Percentiles rank a stretch among this genome's conserved stretches.
phyloP scores from a whole-genome alignment of 169 alveolate genomes.

The Plasmodium reichenowi region DNA sequence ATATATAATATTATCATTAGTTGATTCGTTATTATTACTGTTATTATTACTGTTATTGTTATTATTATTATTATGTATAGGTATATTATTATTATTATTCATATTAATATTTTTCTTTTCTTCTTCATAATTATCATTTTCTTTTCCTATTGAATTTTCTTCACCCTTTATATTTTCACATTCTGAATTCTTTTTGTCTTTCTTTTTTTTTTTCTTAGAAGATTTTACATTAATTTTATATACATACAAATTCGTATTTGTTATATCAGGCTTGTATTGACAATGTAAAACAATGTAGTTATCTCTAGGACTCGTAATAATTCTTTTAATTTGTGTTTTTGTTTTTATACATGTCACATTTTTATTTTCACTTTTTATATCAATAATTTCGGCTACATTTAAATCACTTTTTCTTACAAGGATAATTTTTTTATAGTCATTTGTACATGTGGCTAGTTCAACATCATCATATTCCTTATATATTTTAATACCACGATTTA shows the following conservation, averaged over 20 bases:
- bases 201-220: constrained; percentile 29
- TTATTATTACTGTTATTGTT: not conserved
- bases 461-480: constrained; percentile 55
- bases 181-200: constrained; percentile 3
- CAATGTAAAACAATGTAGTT: constrained; percentile 50
- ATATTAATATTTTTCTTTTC: not conserved
- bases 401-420: constrained; percentile 29
- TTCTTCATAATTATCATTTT: not conserved
- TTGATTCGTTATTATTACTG: not conserved
- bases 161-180: not conserved
- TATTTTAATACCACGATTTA: constrained; percentile 45
- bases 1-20: not conserved
- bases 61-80: not conserved
- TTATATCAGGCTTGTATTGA: constrained; percentile 55
- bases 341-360: constrained; percentile 25
- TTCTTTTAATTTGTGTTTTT: constrained; percentile 56
- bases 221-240: constrained; percentile 6
- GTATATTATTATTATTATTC: not conserved
- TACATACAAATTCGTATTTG: constrained; percentile 25
- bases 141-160: not conserved
- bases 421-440: constrained; percentile 59
- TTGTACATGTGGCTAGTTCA: constrained; percentile 55
- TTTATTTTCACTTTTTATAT: constrained; percentile 13
- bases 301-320: constrained; percentile 49
- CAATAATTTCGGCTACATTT: constrained; percentile 63